A percentile compares a stretch with the other conserved stretches of the same genome.
Evolutionary conservation across 306 rosid species (phyloP).

Genomic region (Pyrus betulifolia): DNA sequence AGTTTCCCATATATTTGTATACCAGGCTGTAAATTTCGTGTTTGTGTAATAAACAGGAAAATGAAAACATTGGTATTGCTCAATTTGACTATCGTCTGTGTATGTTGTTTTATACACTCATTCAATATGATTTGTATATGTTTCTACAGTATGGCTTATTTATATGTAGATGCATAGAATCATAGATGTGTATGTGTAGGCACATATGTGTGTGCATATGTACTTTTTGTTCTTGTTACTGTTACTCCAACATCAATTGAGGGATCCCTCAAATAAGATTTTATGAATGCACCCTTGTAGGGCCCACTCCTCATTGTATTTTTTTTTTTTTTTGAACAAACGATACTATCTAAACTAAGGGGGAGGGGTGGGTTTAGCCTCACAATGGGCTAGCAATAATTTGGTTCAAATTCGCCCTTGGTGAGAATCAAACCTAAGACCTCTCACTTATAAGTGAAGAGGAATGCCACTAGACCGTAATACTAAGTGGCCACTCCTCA

Average conservation of each 20-base stretch:
- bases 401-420: too few species aligned
- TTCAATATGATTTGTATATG: not conserved
- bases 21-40: not conserved
- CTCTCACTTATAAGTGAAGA: too few species aligned
- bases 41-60: not conserved
- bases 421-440: too few species aligned
- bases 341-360: too few species aligned
- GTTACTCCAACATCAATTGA: not conserved
- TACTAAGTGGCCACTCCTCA: not conserved
- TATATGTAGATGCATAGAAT: not conserved
- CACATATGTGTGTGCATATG: not conserved
- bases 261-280: not conserved
- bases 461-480: too few species aligned
- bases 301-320: not conserved
- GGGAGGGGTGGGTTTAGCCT: too few species aligned
- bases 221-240: not conserved
- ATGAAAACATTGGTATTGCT: not conserved
- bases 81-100: not conserved
- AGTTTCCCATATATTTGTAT: not conserved
- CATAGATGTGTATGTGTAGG: not conserved
- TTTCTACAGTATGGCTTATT: not conserved
- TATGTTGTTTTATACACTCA: not conserved
- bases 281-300: not conserved
- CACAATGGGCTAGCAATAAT: too few species aligned
- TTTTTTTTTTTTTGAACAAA: too few species aligned